Base-by-base conservation (phyloP, 306 rosid genomes). In the Lathyrus sativus region DNA sequence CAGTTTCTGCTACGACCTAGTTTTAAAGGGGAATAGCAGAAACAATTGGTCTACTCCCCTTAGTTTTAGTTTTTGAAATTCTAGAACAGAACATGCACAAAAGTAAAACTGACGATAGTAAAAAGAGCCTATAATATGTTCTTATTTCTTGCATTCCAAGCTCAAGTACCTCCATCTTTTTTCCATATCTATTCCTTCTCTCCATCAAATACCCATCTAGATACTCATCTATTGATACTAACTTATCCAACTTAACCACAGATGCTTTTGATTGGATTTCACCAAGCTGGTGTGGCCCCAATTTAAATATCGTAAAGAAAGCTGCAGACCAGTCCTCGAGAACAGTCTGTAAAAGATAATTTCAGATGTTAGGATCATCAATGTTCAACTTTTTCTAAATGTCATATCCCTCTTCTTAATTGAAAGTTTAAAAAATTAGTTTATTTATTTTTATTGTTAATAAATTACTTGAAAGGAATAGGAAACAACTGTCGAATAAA, bases 1-100 rank as follows among this genome's bases (percentile, higher is more conserved):
- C 82, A 83, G 44, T 66, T 66, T 69, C 72, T 54, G 72, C 54
- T 45, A 64, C 13, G 66, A 51, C 74, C 78, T 58, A 71, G 70
- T 44, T 67, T 86, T 82, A 83, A n/a, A 86, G 80, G 13, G 97
- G 74, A 19, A 88, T 75, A 15, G 91, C 86, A 54, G 97, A 73
- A 81, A 85, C 88, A 76, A 88, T 73, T 31, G 91, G 92, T 87
- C 97, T 81, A 55, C 76, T 82, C 72, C 81, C 76, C 86, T 90
- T 93, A 66, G 85, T 55, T 87, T 90, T 95, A 66, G 85, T 55
- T 87, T 90, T 95, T 31, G 99, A 85, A 82, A 95, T 90, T 84
- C 96, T 90, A 76, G 99, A 90, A 77, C 99, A 95, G 77, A 95
- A 90, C 99, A 95, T 90, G 92, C 91, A 88, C 89, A 90, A 8